A percentile compares a stretch with the other conserved stretches of the same genome.
Evolutionary conservation across 257 asterid species (phyloP).

Genomic region (Solanum chmielewskii): DNA sequence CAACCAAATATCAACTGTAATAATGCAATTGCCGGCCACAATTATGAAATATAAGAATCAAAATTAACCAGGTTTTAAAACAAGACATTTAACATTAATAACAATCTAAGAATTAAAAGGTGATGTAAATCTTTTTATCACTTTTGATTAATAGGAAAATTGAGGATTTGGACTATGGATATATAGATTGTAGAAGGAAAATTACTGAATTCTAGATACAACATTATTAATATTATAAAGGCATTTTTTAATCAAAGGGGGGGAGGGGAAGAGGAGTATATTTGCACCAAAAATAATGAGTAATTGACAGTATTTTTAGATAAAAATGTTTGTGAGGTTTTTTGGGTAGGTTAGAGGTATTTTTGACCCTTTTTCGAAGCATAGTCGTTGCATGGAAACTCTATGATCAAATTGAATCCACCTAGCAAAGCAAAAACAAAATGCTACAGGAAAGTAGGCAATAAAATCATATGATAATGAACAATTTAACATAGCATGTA

Average conservation of each 20-base stretch:
- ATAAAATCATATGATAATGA: not conserved
- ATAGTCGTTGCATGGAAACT: no score
- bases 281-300: not conserved
- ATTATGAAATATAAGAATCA: no score
- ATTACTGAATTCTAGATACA: not conserved
- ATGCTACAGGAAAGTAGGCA: not conserved
- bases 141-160: not conserved
- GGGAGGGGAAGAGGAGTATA: not conserved
- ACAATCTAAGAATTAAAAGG: not conserved
- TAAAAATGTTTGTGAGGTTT: no score
- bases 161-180: not conserved
- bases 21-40: not conserved
- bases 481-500: conserved; percentile 11
- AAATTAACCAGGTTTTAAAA: no score
- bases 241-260: not conserved
- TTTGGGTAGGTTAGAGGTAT: no score
- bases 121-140: not conserved
- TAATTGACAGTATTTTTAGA: not conserved
- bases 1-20: not conserved
- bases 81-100: not conserved
- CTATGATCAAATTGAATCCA: not conserved
- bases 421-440: not conserved
- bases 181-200: not conserved
- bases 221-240: not conserved
- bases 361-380: no score